These are phyloP conservation scores for Aspergillus viridinutans DNA, from an alignment of 2,329 filamentous ascomycete genomes.

Conservation along the genomic window DNA sequence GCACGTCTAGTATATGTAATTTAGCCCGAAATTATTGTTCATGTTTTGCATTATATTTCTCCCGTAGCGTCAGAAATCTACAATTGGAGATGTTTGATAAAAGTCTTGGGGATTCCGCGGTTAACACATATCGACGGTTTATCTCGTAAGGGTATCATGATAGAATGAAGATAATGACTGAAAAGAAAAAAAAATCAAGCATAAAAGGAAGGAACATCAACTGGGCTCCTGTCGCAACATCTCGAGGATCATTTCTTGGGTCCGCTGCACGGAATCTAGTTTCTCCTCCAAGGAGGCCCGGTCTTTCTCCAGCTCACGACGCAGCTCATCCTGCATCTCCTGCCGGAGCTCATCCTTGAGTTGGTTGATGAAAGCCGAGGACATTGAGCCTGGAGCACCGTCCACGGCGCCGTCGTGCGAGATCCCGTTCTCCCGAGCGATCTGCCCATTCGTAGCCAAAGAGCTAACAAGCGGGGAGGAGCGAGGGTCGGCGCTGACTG, in stretches of 20 bases:
- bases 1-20: conserved; percentile 34
- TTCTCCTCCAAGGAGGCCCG: conserved; percentile 32
- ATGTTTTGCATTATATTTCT: conserved; percentile 23
- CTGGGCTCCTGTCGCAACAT: conserved; percentile 35
- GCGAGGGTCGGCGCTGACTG: conserved; percentile 16
- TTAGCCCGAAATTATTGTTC: conserved; percentile 32
- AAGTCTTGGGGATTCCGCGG: neutral
- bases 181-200: conserved; percentile 5
- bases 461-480: conserved; percentile 23
- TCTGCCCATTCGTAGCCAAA: conserved; percentile 9
- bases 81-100: conserved; percentile 13
- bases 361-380: conserved; percentile 13
- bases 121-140: neutral
- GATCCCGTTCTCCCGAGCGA: neutral
- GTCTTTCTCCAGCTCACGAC: conserved; percentile 30
- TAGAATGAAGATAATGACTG: conserved; percentile 4
- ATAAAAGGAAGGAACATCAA: conserved; percentile 11
- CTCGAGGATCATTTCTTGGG: conserved; percentile 40
- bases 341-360: conserved; percentile 31
- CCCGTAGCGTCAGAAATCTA: conserved; percentile 24
- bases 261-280: conserved; percentile 36
- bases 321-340: conserved; percentile 32
- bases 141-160: conserved; percentile 18
- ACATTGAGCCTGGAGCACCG: neutral
- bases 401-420: neutral